Percentiles rank a stretch among this genome's conserved stretches.
phyloP scores from a whole-genome alignment of 2,329 filamentous ascomycete species.

The Phoma sp. region DNA sequence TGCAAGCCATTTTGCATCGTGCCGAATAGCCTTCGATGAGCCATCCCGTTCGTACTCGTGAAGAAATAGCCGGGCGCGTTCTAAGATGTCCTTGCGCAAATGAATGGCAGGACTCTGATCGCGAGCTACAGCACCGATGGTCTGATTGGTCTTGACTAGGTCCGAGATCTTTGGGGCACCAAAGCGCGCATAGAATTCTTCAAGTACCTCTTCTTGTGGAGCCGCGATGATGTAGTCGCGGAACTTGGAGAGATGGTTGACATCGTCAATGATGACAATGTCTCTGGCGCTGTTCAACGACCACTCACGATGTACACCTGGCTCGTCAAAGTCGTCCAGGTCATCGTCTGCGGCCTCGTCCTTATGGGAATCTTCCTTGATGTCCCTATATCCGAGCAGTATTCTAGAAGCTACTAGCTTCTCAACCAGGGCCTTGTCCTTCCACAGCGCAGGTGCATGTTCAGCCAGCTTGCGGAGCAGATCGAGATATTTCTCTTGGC shows the following conservation, averaged over 20 bases:
- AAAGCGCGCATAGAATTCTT: conserved; percentile 82
- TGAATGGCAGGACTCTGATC: conserved; percentile 74
- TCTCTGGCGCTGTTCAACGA: conserved; percentile 78
- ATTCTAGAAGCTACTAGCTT: conserved; percentile 79
- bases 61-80: conserved; percentile 88
- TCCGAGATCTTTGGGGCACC: conserved; percentile 79
- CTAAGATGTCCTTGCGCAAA: conserved; percentile 81
- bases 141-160: conserved; percentile 79
- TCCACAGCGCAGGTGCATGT: conserved; percentile 72
- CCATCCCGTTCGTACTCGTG: conserved; percentile 78
- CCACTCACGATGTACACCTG: conserved; percentile 69
- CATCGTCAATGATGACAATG: conserved; percentile 68
- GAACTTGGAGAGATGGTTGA: conserved; percentile 77
- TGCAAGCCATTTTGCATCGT: conserved; percentile 90
- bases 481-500: conserved; percentile 85
- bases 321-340: conserved; percentile 55
- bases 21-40: conserved; percentile 69
- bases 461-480: conserved; percentile 83
- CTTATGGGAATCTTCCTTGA: conserved; percentile 63
- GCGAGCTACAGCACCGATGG: conserved; percentile 70
- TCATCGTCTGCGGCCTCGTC: conserved; percentile 49
- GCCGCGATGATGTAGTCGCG: conserved; percentile 83
- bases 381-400: conserved; percentile 82
- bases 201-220: conserved; percentile 86
- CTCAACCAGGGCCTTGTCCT: conserved; percentile 78